A percentile compares a stretch with the other conserved stretches of the same genome.
phyloP scores from a whole-genome alignment of 768 basidiomycete species.

The Rhodotorula kratochvilovae region DNA sequence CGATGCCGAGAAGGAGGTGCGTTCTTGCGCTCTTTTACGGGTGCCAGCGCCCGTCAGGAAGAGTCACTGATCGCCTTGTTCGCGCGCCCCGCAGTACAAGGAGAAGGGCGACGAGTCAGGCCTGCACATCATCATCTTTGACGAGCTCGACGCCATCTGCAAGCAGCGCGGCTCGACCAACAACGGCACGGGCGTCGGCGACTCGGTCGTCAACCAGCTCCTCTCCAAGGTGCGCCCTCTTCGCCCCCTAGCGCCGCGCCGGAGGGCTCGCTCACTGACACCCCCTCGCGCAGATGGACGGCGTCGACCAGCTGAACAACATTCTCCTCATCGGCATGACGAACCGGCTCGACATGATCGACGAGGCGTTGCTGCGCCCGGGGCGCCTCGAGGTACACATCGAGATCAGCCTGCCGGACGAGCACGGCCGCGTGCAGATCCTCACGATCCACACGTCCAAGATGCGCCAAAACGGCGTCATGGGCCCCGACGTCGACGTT shows the following conservation, averaged over 20 bases:
- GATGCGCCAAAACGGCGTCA: constrained; percentile 86
- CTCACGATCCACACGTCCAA: constrained; percentile 89
- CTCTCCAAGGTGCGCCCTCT: constrained; percentile 73
- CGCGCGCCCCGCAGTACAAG: constrained; percentile 63
- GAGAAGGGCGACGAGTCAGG: constrained; percentile 95
- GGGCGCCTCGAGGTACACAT: constrained; percentile 99
- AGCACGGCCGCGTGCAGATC: constrained; percentile 85
- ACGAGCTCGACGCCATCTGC: constrained; percentile 96
- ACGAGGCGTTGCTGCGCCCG: constrained; percentile 92
- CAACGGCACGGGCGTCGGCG: constrained; percentile 93
- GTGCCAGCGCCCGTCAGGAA: too few relatives aligned
- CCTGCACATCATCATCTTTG: constrained; percentile 98
- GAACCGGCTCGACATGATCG: constrained; percentile 96
- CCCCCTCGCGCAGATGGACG: constrained; percentile 72
- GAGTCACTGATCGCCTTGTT: neutral
- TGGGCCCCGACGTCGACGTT: constrained; percentile 80
- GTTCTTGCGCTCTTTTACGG: too few relatives aligned
- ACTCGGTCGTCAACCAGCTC: constrained; percentile 96
- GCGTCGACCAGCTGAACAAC: constrained; percentile 97
- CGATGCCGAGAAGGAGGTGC: constrained; percentile 95
- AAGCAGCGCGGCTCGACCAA: constrained; percentile 94
- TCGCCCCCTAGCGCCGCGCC: neutral
- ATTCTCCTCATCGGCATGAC: constrained; percentile 99
- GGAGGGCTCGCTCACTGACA: neutral
- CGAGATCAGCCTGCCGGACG: constrained; percentile 97